Percentiles rank a stretch among this genome's conserved stretches.
These are phyloP conservation scores for Fusarium dlaminii DNA, from an alignment of 2,329 filamentous ascomycete genomes.

Conservation along the genomic window DNA sequence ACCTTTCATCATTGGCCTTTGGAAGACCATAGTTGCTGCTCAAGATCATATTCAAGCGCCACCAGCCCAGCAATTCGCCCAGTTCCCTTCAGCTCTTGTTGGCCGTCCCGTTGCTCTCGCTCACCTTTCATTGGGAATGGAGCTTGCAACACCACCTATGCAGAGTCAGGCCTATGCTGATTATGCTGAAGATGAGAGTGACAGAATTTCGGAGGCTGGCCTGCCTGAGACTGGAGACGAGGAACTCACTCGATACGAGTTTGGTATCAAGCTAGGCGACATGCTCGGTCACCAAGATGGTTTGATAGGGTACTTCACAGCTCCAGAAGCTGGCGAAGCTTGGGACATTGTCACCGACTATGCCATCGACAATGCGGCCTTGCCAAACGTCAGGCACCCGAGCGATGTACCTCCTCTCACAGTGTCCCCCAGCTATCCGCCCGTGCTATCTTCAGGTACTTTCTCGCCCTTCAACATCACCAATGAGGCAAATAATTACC, in stretches of 20 bases:
- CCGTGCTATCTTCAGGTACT: background rate
- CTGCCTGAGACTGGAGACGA: background rate
- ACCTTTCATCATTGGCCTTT: background rate
- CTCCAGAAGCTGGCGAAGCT: background rate
- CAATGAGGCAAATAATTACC: background rate
- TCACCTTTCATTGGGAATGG: background rate
- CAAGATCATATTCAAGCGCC: background rate
- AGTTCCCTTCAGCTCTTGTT: background rate
- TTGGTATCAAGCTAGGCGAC: background rate
- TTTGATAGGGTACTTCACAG: background rate
- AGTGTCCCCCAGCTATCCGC: background rate
- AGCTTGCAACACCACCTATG: background rate
- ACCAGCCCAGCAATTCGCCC: background rate
- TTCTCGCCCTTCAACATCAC: background rate
- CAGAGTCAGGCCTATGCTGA: background rate
- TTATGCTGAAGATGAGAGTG: background rate
- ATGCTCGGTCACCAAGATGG: background rate
- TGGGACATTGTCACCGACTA: background rate
- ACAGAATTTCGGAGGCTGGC: fast-evolving
- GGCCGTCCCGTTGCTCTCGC: background rate
- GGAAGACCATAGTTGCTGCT: background rate
- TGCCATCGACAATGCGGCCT: background rate
- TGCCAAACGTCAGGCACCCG: background rate
- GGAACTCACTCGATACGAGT: background rate
- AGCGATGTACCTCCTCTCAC: background rate